Evolutionary conservation across 1,284 basidiomycete genomes (phyloP).

Genomic region (Pseudozyma sp.): DNA sequence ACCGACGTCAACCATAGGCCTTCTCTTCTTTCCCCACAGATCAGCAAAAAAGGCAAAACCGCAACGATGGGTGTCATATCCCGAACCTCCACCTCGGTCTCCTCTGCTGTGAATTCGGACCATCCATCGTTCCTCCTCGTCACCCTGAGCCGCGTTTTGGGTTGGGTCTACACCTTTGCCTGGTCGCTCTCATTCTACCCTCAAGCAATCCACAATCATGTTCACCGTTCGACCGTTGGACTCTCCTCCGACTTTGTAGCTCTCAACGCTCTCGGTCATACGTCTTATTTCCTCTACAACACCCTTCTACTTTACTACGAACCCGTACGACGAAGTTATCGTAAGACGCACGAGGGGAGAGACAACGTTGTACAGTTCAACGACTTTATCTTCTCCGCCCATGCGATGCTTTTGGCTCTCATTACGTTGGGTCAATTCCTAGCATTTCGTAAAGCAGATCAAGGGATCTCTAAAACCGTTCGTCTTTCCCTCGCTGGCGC

Average conservation of each 20-base stretch:
- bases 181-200: conserved; percentile 66
- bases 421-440: conserved; percentile 25
- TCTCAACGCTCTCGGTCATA: conserved; percentile 59
- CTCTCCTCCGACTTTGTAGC: conserved; percentile 58
- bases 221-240: conserved; percentile 36
- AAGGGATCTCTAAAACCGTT: conserved; percentile 12
- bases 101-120: background rate
- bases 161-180: conserved; percentile 61
- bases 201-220: conserved; percentile 54
- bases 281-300: conserved; percentile 55
- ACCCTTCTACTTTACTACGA: conserved; percentile 37
- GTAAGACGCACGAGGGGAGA: conserved; percentile 35
- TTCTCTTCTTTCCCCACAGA: background rate
- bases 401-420: conserved; percentile 40
- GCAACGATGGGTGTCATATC: conserved; percentile 13
- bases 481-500: conserved; percentile 12
- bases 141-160: conserved; percentile 49
- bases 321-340: conserved; percentile 50
- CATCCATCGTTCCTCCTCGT: conserved; percentile 8
- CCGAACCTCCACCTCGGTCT: background rate
- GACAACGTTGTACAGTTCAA: conserved; percentile 56
- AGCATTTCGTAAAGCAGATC: background rate
- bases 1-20: no score
- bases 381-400: conserved; percentile 53
- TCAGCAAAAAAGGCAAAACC: background rate